Evolutionary conservation across 2,329 filamentous ascomycete species (phyloP).

Genomic region (Gaeumannomyces tritici): DNA sequence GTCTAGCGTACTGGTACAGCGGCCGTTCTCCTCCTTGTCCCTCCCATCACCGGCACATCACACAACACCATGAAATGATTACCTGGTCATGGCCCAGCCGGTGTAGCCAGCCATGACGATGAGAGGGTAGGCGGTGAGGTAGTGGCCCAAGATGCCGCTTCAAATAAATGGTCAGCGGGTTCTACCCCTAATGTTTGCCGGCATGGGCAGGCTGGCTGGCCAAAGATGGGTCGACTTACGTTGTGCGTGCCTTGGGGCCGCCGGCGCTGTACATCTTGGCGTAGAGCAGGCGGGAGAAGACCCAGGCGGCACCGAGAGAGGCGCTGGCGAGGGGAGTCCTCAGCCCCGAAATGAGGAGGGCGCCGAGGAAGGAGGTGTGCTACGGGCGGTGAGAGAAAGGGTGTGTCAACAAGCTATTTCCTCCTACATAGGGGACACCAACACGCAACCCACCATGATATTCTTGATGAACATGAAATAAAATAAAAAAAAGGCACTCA

Average conservation of each 20-base stretch:
- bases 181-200: not conserved
- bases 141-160: not conserved
- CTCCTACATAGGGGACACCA: too few relatives aligned
- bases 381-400: not conserved
- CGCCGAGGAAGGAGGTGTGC: constrained; percentile 35
- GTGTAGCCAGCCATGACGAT: constrained; percentile 1
- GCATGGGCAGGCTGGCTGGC: not conserved
- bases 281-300: constrained; percentile 41
- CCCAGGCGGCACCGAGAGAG: constrained; percentile 41
- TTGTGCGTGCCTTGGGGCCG: constrained; percentile 34
- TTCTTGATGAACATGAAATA: too few relatives aligned
- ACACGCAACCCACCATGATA: too few relatives aligned
- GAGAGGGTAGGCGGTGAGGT: not conserved
- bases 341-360: constrained; percentile 46
- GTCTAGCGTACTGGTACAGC: not conserved
- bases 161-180: not conserved
- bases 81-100: not conserved
- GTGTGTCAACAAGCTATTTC: too few relatives aligned
- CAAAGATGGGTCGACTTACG: constrained; percentile 18
- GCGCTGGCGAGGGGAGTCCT: constrained; percentile 41
- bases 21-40: not conserved
- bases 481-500: constrained; percentile 11
- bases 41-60: not conserved
- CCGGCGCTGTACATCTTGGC: constrained; percentile 40
- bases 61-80: not conserved